Conservation (phyloP, 140 eudicot species). For the Eryngium alpinum region DNA sequence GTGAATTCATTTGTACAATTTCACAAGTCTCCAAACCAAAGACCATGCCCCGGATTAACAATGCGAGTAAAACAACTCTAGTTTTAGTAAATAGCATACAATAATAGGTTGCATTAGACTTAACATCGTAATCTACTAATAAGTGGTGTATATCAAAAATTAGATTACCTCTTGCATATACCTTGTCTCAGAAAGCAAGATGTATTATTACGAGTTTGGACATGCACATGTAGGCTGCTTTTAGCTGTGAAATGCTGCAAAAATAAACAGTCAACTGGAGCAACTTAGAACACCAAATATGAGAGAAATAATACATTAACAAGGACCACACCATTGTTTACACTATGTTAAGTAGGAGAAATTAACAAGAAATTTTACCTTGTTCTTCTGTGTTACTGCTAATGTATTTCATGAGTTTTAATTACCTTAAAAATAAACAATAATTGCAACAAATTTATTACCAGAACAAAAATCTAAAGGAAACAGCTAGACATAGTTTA, state of each 20-base stretch:
- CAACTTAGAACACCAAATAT: neutral
- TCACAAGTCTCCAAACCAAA: neutral
- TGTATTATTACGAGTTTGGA: constrained; percentile 22
- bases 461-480: too few relatives aligned
- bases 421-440: too few relatives aligned
- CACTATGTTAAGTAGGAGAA: too few relatives aligned
- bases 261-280: neutral
- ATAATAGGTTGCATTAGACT: neutral
- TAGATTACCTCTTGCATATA: constrained; percentile 30
- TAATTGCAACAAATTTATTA: too few relatives aligned
- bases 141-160: neutral
- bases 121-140: too few relatives aligned
- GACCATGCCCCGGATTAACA: neutral
- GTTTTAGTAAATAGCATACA: neutral
- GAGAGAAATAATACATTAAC: neutral
- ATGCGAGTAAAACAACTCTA: neutral
- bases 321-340: neutral
- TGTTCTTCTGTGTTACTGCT: too few relatives aligned
- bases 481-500: too few relatives aligned
- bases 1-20: neutral
- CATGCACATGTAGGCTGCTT: constrained; percentile 22
- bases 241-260: constrained; percentile 26
- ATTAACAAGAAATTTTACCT: too few relatives aligned
- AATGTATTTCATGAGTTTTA: too few relatives aligned
- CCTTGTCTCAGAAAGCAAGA: constrained; percentile 19